Evolutionary conservation across 2,329 filamentous ascomycete genomes (phyloP).

Genomic region (Pseudomassariella vexata): DNA sequence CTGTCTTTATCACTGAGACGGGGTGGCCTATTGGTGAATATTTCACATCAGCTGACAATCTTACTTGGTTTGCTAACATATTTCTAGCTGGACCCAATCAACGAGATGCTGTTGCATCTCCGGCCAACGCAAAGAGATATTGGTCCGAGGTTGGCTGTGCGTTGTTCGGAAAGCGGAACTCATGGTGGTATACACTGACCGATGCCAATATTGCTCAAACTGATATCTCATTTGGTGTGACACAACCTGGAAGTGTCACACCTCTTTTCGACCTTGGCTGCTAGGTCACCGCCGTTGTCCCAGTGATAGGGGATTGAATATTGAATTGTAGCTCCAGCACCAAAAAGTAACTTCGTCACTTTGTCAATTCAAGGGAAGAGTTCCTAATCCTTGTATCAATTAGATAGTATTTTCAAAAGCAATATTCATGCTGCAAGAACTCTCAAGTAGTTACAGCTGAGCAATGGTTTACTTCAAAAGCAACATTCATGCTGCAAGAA

Average conservation of each 20-base stretch:
- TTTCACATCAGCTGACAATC: conserved; percentile 19
- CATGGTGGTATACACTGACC: conserved; percentile 51
- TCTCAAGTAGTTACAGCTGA: too few relatives aligned
- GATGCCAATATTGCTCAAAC: conserved; percentile 35
- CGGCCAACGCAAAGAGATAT: conserved; percentile 21
- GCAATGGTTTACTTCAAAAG: too few relatives aligned
- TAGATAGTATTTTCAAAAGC: too few relatives aligned
- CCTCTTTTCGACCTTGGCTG: conserved; percentile 20
- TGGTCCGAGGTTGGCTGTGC: conserved; percentile 25
- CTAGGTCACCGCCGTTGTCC: too few relatives aligned
- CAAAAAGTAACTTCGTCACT: too few relatives aligned
- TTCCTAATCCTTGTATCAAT: too few relatives aligned
- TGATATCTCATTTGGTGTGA: conserved; percentile 20
- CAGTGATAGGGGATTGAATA: too few relatives aligned
- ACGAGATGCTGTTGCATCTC: conserved; percentile 18
- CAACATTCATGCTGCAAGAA: too few relatives aligned
- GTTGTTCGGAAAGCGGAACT: conserved; percentile 26
- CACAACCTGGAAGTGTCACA: conserved; percentile 11
- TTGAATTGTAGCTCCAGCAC: too few relatives aligned
- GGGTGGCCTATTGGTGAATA: conserved; percentile 23
- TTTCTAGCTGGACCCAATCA: conserved; percentile 17
- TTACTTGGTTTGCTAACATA: conserved; percentile 3
- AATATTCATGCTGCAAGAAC: too few relatives aligned
- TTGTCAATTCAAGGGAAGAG: too few relatives aligned
- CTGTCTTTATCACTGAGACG: conserved; percentile 23